Base-by-base conservation (phyloP, 2,329 filamentous ascomycete species). In the Amesomyces nigricolor region DNA sequence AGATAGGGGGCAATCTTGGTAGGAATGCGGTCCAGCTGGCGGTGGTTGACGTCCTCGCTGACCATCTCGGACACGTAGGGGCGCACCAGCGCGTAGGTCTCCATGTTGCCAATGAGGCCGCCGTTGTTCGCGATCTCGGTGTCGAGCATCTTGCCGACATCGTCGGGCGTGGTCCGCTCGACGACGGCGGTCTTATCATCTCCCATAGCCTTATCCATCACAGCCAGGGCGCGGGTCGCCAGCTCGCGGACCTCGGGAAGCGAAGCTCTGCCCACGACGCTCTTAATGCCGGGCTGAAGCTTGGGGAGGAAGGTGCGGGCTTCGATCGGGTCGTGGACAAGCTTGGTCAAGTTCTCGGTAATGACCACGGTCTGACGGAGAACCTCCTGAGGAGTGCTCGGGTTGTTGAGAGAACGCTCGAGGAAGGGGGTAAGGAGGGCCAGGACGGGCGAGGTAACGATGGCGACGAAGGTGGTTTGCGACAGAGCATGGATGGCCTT, bases 401-500 rank as follows among this genome's bases (percentile, higher is more conserved):
- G 94, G 58, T 86, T 92, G 77, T 96, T 96, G 59, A 99, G 81
- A 16, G 91, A 90, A 64, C 94, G 87, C 75, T 97, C 94, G 29
- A 99, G 83, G 63, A 97, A 87, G 45, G 94, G 94, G 1, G 94
- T 99, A 53, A 99, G 81, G 54, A 99, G 84, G 16, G 94, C 94
- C 56, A 99, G 83, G 5, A 97, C 92, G 9, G 94, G 94, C 8
- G 92, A 96, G 11, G 91, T 96, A 64, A 99, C 94, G 61, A 95
- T 81, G 54, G 94, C 91, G 51, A 99, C 94, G 64, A 99, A 99
- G n/a, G 94, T 99, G 10, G 94, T 99, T 75, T 95, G 90, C 4
- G 91, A 96, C 45, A 99, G 79, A 45, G 91, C 94, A 68, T 96
- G 94, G 62, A 99, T 97, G 32, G 94, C 91, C 77, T 96, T 96